Conservation (phyloP, 441 rosid genomes). For the Pelargonium australe region DNA sequence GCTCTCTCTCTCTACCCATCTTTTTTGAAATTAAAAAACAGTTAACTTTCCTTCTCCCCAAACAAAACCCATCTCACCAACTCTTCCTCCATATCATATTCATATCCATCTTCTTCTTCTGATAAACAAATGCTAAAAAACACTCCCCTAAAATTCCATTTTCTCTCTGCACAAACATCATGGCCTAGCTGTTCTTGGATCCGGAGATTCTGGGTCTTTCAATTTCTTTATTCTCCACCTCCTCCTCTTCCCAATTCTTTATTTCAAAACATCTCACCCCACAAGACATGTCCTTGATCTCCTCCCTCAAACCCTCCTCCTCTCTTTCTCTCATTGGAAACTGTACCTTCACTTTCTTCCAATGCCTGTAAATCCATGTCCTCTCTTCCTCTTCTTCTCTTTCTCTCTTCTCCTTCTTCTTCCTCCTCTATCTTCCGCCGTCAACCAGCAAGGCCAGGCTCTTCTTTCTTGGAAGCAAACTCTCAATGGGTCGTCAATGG, state of each 20-base stretch:
- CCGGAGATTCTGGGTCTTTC: constrained; percentile 64
- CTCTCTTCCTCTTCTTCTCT: constrained; percentile 14
- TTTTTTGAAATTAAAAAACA: constrained; percentile 31
- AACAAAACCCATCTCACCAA: constrained; percentile 6
- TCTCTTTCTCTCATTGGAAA: constrained; percentile 34
- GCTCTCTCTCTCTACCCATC: constrained; percentile 12
- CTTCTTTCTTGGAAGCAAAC: constrained; percentile 54
- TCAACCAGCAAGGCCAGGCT: constrained; percentile 48
- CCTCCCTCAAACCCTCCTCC: constrained; percentile 32
- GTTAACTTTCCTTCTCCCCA: constrained; percentile 15
- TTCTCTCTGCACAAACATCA: constrained; percentile 42
- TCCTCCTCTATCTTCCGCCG: constrained; percentile 22
- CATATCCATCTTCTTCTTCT: neutral
- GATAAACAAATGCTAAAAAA: constrained; percentile 31
- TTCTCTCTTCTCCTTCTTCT: constrained; percentile 7
- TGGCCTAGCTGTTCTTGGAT: constrained; percentile 86
- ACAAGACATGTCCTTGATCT: constrained; percentile 40
- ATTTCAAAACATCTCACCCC: constrained; percentile 24
- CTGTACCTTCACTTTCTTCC: constrained; percentile 33
- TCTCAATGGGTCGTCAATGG: constrained; percentile 33
- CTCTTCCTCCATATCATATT: constrained; percentile 1
- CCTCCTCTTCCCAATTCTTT: too few relatives aligned
- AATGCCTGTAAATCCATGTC: constrained; percentile 52
- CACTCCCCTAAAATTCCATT: constrained; percentile 36
- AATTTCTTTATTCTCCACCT: constrained; percentile 24